Conservation (phyloP, 768 basidiomycete genomes). For the Calocera cornea region DNA sequence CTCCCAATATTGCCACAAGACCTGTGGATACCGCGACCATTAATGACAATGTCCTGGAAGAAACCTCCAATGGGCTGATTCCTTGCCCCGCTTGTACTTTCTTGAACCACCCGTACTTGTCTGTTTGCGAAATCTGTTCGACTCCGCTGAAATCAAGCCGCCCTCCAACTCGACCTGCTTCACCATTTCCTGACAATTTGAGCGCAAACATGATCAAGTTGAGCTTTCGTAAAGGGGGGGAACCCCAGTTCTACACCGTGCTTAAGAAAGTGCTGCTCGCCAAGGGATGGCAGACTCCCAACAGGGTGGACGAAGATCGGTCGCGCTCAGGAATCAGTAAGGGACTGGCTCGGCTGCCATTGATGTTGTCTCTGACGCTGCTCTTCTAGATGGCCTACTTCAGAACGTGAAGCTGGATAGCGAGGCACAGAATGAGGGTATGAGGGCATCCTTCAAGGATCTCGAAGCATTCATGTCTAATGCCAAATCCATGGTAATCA, state of each 20-base stretch:
- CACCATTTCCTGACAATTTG: conserved; percentile 26
- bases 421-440: conserved; percentile 45
- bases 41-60: background rate
- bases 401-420: conserved; percentile 56
- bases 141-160: conserved; percentile 41
- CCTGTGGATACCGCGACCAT: background rate
- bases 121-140: conserved; percentile 73
- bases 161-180: conserved; percentile 50
- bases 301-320: background rate
- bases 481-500: conserved; percentile 67
- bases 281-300: conserved; percentile 59
- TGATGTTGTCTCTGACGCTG: background rate
- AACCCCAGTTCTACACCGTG: conserved; percentile 63
- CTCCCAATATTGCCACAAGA: conserved; percentile 14
- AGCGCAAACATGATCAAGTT: conserved; percentile 49
- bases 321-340: conserved; percentile 38
- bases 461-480: conserved; percentile 83
- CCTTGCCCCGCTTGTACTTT: conserved; percentile 86
- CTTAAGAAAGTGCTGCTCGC: conserved; percentile 56
- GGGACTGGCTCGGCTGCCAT: conserved; percentile 13
- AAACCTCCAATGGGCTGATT: conserved; percentile 26
- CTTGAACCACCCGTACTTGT: conserved; percentile 65
- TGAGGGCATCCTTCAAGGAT: conserved; percentile 70
- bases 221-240: conserved; percentile 86
- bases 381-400: conserved; percentile 62